These are phyloP conservation scores for Asterophora lycoperdoides DNA, from an alignment of 768 basidiomycete genomes.

Conservation along the genomic window DNA sequence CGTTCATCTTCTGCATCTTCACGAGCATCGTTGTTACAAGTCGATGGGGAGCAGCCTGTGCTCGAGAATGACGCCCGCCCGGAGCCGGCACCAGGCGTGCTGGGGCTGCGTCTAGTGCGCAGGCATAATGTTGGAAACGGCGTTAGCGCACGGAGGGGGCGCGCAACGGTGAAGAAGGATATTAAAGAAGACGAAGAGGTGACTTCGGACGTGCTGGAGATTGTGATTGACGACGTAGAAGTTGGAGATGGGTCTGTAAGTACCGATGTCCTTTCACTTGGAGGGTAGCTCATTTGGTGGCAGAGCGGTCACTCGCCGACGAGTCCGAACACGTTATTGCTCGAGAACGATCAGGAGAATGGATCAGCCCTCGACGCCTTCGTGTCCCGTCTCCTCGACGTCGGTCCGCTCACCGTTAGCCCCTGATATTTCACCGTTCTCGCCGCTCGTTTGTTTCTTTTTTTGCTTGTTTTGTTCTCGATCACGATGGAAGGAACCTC, in stretches of 20 bases:
- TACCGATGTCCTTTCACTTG: too few species aligned
- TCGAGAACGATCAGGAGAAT: neutral
- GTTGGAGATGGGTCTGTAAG: neutral
- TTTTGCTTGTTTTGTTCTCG: neutral
- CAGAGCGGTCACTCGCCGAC: neutral
- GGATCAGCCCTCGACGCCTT: constrained; percentile 6
- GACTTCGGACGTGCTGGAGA: neutral
- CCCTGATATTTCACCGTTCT: neutral
- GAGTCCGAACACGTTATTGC: neutral
- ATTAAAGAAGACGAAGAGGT: neutral
- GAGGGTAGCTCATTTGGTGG: neutral
- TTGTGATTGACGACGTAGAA: neutral
- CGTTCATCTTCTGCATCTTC: constrained; percentile 1
- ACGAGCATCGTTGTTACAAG: neutral
- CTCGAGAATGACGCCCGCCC: constrained; percentile 2
- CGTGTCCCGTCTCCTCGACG: constrained; percentile 11
- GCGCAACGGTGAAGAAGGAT: constrained; percentile 14
- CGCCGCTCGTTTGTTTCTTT: neutral
- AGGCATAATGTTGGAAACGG: neutral
- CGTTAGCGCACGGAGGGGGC: constrained; percentile 12
- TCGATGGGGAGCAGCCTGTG: neutral
- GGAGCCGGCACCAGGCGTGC: constrained; percentile 12
- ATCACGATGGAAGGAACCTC: neutral
- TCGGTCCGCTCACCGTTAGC: constrained; percentile 13
- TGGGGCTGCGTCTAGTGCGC: constrained; percentile 24